Evolutionary conservation across 345 rosid species (phyloP), one percentile per base, ranked within the genome.

Genomic region (Conringia planisiliqua): DNA sequence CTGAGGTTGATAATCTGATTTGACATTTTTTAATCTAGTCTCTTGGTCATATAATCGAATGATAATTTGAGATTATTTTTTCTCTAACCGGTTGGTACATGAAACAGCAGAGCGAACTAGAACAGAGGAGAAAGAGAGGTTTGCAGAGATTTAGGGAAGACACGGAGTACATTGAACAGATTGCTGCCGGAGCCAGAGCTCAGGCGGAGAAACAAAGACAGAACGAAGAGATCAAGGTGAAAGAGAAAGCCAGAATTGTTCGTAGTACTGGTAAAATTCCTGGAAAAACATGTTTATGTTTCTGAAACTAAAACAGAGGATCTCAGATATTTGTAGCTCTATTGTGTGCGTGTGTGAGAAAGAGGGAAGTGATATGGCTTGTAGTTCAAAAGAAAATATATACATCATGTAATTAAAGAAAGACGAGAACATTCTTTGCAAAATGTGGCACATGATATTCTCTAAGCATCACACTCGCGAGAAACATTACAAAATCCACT

Each of bases 251-350:
- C 11, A 55, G 82, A 12, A 71, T 29, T 43, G 70, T 83, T 48
- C 82, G 92, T 54, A 72, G 55, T 56, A 88, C 90, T 8, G 94
- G 94, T 74, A 68, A 81, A 80, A 16, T 80, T 68, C 97, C 96
- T 1, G 76, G 68, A 26, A 69, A 75, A 32, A 20, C 63, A 70
- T 69, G 75, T 66, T 63, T 61, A 38, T 74, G 80, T 76, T 80
- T 71, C 77, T 78, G 50, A 78, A 39, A 29, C 50, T 14, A 14
- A 56, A 57, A 66, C 62, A 78, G 17, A 77, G 7, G 35, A 33
- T 47, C 67, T 42, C 47, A 54, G 11, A 54, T 62, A 44, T 30
- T 7, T 51, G 46, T 76, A 52, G 69, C 30, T 75, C 11, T 66
- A 39, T 6, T 26, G 51, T 35, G 58, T 32, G 29, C 35, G 5